phyloP scores from a whole-genome alignment of 2,329 filamentous ascomycete species.

The Shiraia sp. region DNA sequence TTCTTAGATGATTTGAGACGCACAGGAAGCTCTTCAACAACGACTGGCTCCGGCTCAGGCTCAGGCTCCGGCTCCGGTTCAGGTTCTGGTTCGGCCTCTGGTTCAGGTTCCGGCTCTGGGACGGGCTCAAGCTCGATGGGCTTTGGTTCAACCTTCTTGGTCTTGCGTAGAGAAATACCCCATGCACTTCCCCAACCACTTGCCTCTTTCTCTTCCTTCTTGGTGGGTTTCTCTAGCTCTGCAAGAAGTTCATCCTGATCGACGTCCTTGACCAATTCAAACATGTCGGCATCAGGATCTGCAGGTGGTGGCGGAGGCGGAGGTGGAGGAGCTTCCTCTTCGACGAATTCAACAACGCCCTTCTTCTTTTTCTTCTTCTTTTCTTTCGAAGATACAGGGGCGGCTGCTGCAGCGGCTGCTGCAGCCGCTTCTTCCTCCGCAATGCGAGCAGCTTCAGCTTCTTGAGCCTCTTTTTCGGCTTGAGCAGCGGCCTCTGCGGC shows the following conservation, averaged over 20 bases:
- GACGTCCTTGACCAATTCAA: slow-evolving; percentile 40
- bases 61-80: slow-evolving; percentile 3
- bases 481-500: slow-evolving; percentile 43
- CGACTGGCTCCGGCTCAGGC: slow-evolving; percentile 9
- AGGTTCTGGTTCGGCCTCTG: slow-evolving; percentile 27
- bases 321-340: slow-evolving; percentile 23
- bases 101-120: slow-evolving; percentile 20
- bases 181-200: slow-evolving; percentile 46
- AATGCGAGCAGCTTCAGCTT: slow-evolving; percentile 37
- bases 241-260: slow-evolving; percentile 38
- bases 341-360: slow-evolving; percentile 15
- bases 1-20: slow-evolving; percentile 49
- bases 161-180: slow-evolving; percentile 51
- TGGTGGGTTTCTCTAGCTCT: slow-evolving; percentile 37
- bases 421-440: slow-evolving; percentile 39
- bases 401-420: slow-evolving; percentile 17
- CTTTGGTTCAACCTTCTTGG: slow-evolving; percentile 41
- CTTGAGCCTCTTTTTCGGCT: slow-evolving; percentile 27
- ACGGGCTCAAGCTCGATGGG: slow-evolving; percentile 7
- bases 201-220: slow-evolving; percentile 30
- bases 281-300: slow-evolving; percentile 37
- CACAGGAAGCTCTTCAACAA: slow-evolving; percentile 26
- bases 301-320: slow-evolving; percentile 15
- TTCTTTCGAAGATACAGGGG: slow-evolving; percentile 25
- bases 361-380: slow-evolving; percentile 45